Conservation (phyloP, 2,329 filamentous ascomycete genomes). For the Colletotrichum lentis region DNA sequence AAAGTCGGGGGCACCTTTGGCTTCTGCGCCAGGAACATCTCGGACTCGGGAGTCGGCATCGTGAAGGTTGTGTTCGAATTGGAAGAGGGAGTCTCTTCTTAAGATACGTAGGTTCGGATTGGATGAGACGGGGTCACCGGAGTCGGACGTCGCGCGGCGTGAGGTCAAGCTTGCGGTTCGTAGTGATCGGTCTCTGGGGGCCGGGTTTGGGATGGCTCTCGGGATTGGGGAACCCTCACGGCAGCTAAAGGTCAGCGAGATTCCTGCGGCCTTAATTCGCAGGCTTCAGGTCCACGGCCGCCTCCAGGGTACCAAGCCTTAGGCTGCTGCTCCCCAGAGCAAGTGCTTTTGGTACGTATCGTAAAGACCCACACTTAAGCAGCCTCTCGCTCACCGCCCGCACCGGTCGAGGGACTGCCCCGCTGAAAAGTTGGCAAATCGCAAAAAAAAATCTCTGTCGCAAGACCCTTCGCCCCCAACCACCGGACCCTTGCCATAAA, state of each 20-base stretch:
- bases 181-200: constrained; percentile 26
- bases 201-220: constrained; percentile 24
- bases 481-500: constrained; percentile 35
- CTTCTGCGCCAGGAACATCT: constrained; percentile 83
- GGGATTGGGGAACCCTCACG: constrained; percentile 29
- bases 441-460: constrained; percentile 36
- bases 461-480: constrained; percentile 38
- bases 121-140: constrained; percentile 21
- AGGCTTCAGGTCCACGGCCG: constrained; percentile 19
- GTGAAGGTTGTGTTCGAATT: constrained; percentile 40
- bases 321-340: constrained; percentile 1
- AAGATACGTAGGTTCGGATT: constrained; percentile 5
- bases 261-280: constrained; percentile 35
- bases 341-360: constrained; percentile 30
- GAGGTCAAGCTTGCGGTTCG: constrained; percentile 29
- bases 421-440: constrained; percentile 37
- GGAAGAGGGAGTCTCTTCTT: not conserved
- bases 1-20: constrained; percentile 83
- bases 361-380: not conserved
- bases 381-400: constrained; percentile 35
- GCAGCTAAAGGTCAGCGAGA: constrained; percentile 32
- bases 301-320: not conserved
- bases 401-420: constrained; percentile 22
- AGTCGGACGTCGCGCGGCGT: constrained; percentile 11
- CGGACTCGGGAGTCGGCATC: constrained; percentile 87